Base-by-base conservation (phyloP, 2,329 filamentous ascomycete species). In the Fonsecaea monophora region DNA sequence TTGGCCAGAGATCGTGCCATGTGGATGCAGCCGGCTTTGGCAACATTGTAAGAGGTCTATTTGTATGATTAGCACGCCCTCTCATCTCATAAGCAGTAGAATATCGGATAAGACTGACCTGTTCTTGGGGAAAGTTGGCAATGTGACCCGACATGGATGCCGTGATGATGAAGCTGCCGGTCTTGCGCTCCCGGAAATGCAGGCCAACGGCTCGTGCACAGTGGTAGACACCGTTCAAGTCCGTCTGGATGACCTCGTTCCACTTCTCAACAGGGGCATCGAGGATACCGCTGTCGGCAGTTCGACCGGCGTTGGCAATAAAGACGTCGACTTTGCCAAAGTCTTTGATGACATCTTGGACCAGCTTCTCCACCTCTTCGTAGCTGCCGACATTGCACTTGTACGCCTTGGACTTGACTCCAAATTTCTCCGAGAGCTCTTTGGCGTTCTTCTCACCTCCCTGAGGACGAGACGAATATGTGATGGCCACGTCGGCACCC, bases 191-290 rank as follows among this genome's bases (percentile, higher is more conserved):
- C 79, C 87, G 87, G 84, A 89, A 90, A 80, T 95, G 90, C 63
- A 89, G 85, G 38, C 93, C 94, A n/a, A 92, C 91, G 21, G 92
- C 92, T 82, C 94, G 92, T 32, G 92, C 92, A 70, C 92, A 96
- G 85, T 94, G 87, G 80, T 92, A 92, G 34, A 86, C 88, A 12
- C 93, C 94, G n/a, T 89, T 95, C 73, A 96, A 84, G 79, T 97
- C 96, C 75, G 94, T 89, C 74, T 90, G 86, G 78, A 96, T 85
- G 83, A 96, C 92, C 78, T 88, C 86, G 76, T 93, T 88, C 76
- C 88, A 87, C 76, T 92, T 90, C 75, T 89, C 84, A 25, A 90
- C 87, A 30, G 87, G 85, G 75, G 87, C 87, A 69, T 92, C 90
- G 57, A 92, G 82, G 75, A 92, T 84, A 65, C 89, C 90, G 63